Evolutionary conservation across 2,329 filamentous ascomycete genomes (phyloP), one percentile per base, ranked within the genome.

Genomic region (Metarhizium rileyi): DNA sequence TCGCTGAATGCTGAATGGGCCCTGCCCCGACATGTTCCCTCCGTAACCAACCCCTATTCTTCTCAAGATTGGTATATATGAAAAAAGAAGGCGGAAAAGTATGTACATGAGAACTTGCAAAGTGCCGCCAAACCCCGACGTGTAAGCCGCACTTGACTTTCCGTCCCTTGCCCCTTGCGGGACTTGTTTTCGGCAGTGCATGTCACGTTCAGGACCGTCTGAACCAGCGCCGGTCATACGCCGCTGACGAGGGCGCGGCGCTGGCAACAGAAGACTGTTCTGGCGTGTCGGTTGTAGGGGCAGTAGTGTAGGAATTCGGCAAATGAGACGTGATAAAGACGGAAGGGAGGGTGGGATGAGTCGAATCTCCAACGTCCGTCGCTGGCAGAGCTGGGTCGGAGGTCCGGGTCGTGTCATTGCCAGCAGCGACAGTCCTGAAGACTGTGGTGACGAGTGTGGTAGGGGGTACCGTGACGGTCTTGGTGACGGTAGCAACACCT

Each of bases 371-470:
- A 55, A 25, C 3, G 41, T 48, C 14, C 28, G 4, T 33, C 16
- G 30, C 30, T 12, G n/a, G 8, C 30, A 14, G 30, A 12, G 30
- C 30, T 5, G 30, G 30, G 5, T 33, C 30, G 10, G 30, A 9
- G 6, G 14, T 16, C 18, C 20, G n/a, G 38, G 9, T 20, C 33
- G 9, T 30, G 35, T 23, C 22, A 10, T 38, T 16, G 23, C 20
- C 25, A 4, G 30, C 20, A 16, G 64, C 66, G 14, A 69, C 58
- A n/a, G 68, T 73, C 23, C 57, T 53, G 44, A 59, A 61, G 51
- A 66, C 65, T 22, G 67, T 61, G 0, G 64, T 67, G n/a, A 66
- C 52, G 8, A 70, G 61, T 2, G 70, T 68, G n/a, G 61, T 63
- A 2, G 69, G 61, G 7, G 62, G 61, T 43, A 69, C 64, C 1